phyloP scores from a whole-genome alignment of 1,284 basidiomycete species.

The Cerrena zonata region DNA sequence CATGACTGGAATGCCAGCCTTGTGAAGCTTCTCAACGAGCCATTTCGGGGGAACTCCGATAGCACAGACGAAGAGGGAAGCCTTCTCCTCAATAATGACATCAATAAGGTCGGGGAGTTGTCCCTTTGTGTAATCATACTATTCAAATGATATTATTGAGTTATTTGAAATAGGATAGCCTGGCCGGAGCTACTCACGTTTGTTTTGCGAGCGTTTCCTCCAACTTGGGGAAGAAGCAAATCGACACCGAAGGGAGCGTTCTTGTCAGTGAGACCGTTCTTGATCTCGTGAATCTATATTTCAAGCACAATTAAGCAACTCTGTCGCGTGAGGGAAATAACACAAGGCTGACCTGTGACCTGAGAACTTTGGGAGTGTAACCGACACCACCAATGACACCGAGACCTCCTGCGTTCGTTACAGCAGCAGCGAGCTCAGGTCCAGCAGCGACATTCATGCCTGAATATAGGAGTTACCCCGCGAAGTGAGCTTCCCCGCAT shows the following conservation, averaged over 20 bases:
- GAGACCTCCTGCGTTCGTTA: slow-evolving; percentile 81
- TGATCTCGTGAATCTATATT: slow-evolving; percentile 65
- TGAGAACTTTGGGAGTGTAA: slow-evolving; percentile 70
- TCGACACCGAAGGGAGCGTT: slow-evolving; percentile 84
- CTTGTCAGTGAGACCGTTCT: slow-evolving; percentile 62
- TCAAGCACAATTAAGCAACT: background rate
- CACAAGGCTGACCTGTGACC: slow-evolving; percentile 54
- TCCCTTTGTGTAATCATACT: slow-evolving; percentile 80
- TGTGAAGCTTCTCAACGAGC: slow-evolving; percentile 74
- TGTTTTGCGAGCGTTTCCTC: slow-evolving; percentile 77
- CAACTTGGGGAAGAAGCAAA: slow-evolving; percentile 77
- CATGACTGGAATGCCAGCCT: slow-evolving; percentile 77
- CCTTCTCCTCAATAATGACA: slow-evolving; percentile 83
- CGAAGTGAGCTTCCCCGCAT: background rate
- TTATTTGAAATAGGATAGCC: background rate
- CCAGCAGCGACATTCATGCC: slow-evolving; percentile 86
- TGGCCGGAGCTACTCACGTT: slow-evolving; percentile 54
- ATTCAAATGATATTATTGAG: no score
- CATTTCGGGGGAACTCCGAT: slow-evolving; percentile 77
- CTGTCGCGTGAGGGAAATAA: background rate
- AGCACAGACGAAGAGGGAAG: slow-evolving; percentile 80
- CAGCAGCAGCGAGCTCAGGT: slow-evolving; percentile 79
- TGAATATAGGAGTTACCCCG: slow-evolving; percentile 8
- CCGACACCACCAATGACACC: slow-evolving; percentile 85
- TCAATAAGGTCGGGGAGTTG: slow-evolving; percentile 74